Conservation (phyloP, 306 rosid genomes). For the Crotalaria pallida region DNA sequence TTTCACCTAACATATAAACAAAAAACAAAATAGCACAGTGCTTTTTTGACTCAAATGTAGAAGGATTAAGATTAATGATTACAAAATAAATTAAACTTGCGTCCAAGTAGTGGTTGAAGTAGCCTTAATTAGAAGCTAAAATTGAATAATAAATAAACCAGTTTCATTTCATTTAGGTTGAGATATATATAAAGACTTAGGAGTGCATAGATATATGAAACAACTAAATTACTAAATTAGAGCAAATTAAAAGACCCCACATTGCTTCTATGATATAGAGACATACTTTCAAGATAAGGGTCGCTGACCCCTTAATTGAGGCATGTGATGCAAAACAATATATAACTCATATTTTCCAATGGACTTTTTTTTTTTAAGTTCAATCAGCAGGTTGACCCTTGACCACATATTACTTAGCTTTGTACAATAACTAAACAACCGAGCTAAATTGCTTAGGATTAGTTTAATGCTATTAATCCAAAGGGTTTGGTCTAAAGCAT, state of each 20-base stretch:
- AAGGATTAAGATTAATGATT: too few species aligned
- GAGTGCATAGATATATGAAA: background rate
- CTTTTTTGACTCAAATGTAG: slow-evolving; percentile 9
- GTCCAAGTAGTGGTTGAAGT: too few species aligned
- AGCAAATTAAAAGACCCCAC: slow-evolving; percentile 13
- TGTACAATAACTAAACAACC: background rate
- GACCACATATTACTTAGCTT: slow-evolving; percentile 7
- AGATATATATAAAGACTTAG: too few species aligned
- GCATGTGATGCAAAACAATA: slow-evolving; percentile 37
- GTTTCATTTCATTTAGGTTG: too few species aligned
- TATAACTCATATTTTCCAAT: background rate
- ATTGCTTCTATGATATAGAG: slow-evolving; percentile 12
- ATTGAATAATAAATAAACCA: slow-evolving; percentile 16
- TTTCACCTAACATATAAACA: slow-evolving; percentile 43
- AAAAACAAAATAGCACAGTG: background rate
- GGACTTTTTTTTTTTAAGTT: background rate
- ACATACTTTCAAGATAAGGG: slow-evolving; percentile 16
- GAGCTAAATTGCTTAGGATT: slow-evolving; percentile 12
- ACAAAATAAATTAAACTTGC: too few species aligned
- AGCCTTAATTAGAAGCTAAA: slow-evolving; percentile 3
- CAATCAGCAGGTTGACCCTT: slow-evolving; percentile 17
- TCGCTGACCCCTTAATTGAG: slow-evolving; percentile 25
- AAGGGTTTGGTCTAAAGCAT: slow-evolving; percentile 16
- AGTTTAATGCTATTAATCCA: slow-evolving; percentile 10
- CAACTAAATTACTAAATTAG: background rate